phyloP scores from a whole-genome alignment of 2,329 filamentous ascomycete species.

The Fusarium caatingaense region DNA sequence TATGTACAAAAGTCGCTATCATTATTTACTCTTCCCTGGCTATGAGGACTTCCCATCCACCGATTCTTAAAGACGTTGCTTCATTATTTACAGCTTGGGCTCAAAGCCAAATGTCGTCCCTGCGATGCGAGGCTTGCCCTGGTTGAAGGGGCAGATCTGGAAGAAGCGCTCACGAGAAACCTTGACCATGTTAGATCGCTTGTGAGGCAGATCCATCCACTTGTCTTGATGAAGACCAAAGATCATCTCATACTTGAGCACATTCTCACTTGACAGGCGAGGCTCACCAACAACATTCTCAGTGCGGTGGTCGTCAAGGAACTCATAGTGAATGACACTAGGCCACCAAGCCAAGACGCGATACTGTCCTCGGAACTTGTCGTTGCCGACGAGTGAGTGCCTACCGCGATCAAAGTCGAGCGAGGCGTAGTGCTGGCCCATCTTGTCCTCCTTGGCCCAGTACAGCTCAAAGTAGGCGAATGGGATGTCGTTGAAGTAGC shows the following conservation, averaged over 20 bases:
- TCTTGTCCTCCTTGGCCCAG: slow-evolving; percentile 62
- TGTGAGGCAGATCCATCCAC: slow-evolving; percentile 77
- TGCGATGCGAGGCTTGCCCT: slow-evolving; percentile 64
- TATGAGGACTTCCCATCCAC: background rate
- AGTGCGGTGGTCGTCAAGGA: slow-evolving; percentile 70
- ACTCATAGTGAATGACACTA: slow-evolving; percentile 70
- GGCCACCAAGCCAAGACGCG: slow-evolving; percentile 71
- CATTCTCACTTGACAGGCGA: slow-evolving; percentile 73
- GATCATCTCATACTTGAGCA: slow-evolving; percentile 78
- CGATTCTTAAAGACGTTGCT: background rate
- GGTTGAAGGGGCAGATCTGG: slow-evolving; percentile 69
- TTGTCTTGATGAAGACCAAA: slow-evolving; percentile 79
- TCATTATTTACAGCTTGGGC: slow-evolving; percentile 53
- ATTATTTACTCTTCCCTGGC: background rate
- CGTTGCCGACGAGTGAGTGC: slow-evolving; percentile 68
- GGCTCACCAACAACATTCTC: slow-evolving; percentile 74
- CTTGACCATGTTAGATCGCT: slow-evolving; percentile 74
- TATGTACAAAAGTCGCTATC: slow-evolving; percentile 17
- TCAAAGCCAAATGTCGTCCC: slow-evolving; percentile 64
- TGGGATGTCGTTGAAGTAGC: slow-evolving; percentile 73
- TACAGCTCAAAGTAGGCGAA: slow-evolving; percentile 82
- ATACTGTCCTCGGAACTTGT: slow-evolving; percentile 69
- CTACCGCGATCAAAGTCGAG: slow-evolving; percentile 69
- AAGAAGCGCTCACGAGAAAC: slow-evolving; percentile 76
- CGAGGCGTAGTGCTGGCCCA: slow-evolving; percentile 67